Evolutionary conservation across 225 moss, liverwort and hornwort species (phyloP).

Genomic region (Sphagnum tenellum): DNA sequence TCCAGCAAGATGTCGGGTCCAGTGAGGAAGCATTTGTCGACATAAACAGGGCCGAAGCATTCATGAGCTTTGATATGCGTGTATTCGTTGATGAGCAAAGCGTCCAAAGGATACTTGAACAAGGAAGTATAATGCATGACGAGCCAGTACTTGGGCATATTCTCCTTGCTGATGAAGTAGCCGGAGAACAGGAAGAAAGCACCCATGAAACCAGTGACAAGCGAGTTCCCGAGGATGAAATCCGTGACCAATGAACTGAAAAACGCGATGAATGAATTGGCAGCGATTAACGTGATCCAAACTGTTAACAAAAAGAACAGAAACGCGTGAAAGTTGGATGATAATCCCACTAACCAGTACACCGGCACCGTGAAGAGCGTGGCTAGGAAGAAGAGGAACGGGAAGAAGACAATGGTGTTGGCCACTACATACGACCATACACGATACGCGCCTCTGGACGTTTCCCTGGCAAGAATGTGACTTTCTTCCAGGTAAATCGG

Average conservation of each 20-base stretch:
- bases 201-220: slow-evolving; percentile 9
- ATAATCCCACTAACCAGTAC: slow-evolving; percentile 34
- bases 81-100: slow-evolving; percentile 41
- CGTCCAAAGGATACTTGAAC: slow-evolving; percentile 55
- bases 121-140: slow-evolving; percentile 54
- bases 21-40: too few relatives aligned
- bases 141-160: slow-evolving; percentile 57
- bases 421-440: slow-evolving; percentile 10
- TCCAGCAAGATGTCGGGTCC: too few relatives aligned
- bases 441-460: slow-evolving; percentile 12
- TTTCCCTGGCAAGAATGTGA: slow-evolving; percentile 4
- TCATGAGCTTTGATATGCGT: background rate
- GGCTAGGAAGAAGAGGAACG: slow-evolving; percentile 10
- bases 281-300: slow-evolving; percentile 19
- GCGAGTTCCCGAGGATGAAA: slow-evolving; percentile 7
- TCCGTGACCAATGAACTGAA: slow-evolving; percentile 14
- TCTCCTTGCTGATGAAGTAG: slow-evolving; percentile 51
- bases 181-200: slow-evolving; percentile 54
- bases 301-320: slow-evolving; percentile 26
- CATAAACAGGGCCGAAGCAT: too few relatives aligned
- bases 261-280: slow-evolving; percentile 29
- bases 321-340: slow-evolving; percentile 7
- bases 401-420: slow-evolving; percentile 4
- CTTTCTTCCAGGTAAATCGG: slow-evolving; percentile 8
- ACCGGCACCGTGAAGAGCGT: slow-evolving; percentile 3